phyloP scores from a whole-genome alignment of 2,329 filamentous ascomycete genomes.

The Xylaria sp. region DNA sequence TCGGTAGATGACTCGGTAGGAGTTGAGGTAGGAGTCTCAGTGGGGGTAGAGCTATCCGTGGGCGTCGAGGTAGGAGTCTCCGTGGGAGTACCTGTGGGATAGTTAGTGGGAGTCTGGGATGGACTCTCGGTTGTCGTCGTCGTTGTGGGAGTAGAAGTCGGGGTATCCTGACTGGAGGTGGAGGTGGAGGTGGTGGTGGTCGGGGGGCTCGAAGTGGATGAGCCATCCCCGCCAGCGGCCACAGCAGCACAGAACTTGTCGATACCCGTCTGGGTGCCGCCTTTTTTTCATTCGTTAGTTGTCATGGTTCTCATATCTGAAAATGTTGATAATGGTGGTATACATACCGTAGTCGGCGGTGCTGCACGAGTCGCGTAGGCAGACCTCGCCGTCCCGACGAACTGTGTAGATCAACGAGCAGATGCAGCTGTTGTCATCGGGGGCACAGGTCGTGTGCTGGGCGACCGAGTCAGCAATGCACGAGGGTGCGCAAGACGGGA shows the following conservation, averaged over 20 bases:
- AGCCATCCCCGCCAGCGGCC: constrained; percentile 25
- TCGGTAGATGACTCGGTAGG: constrained; percentile 14
- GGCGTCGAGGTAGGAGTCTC: constrained; percentile 19
- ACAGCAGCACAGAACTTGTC: constrained; percentile 47
- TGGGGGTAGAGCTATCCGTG: constrained; percentile 21
- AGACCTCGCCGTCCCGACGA: constrained; percentile 47
- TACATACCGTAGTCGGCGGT: constrained; percentile 47
- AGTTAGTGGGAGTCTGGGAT: constrained; percentile 37
- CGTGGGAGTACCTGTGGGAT: constrained; percentile 30
- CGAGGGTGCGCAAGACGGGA: constrained; percentile 44
- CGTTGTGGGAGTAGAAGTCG: constrained; percentile 31
- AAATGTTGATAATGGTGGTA: not conserved
- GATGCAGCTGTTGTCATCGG: constrained; percentile 46
- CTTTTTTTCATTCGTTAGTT: constrained; percentile 37
- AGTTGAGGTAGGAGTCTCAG: constrained; percentile 11
- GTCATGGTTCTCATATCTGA: too few relatives aligned
- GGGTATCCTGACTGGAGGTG: constrained; percentile 32
- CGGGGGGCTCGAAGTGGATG: constrained; percentile 26
- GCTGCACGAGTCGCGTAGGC: constrained; percentile 45
- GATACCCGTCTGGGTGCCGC: constrained; percentile 45
- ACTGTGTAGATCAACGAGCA: constrained; percentile 46
- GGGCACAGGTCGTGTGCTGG: constrained; percentile 45
- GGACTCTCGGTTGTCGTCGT: constrained; percentile 35
- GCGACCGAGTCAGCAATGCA: constrained; percentile 44
- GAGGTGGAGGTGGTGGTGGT: constrained; percentile 30